Base-by-base conservation (phyloP, 176 grass and related monocot genomes). In the Raddia guianensis region DNA sequence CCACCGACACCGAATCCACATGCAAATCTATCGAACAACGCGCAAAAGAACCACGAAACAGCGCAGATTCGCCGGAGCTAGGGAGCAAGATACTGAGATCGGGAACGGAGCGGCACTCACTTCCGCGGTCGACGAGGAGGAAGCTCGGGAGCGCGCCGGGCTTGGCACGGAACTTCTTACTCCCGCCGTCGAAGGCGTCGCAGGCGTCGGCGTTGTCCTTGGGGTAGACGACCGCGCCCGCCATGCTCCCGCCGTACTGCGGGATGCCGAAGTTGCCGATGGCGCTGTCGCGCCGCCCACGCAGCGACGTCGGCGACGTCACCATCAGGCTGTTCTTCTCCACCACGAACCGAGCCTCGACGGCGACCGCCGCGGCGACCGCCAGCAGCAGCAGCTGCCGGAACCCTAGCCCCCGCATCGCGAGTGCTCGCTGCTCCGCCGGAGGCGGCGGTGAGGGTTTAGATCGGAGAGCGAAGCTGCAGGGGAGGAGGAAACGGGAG, bases 241-340 rank as follows among this genome's bases (percentile, higher is more conserved):
- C 92, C 95, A 98, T 93, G 83, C 90, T 94, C 46, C 95, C 95
- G 5, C 95, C 95, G 81, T 98, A 98, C 92, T 95, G 95, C 69
- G 95, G 95, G 69, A 98, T 86, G 66, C 95, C 95, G 62, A 95
- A 98, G 90, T 95, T 98, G 32, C 95, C 95, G 58, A 95, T 98
- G 88, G 92, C 92, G 81, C 92, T 98, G 63, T 98, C 95, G 71
- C 71, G 88, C 78, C 91, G 86, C 42, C 92, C 95, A 56, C 86
- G 77, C 76, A 95, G 76, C 49, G 81, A 69, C 37, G 86, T 45
- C 34, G 95, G 92, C 81, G 88, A 88, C 34, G 82, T 87, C 62
- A 98, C 95, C 95, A 98, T 95, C 76, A 95, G 81, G 80, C 95
- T 98, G 65, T 98, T 98, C 90, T 98, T 98, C 90, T 98, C 95